phyloP scores from a whole-genome alignment of 257 asterid genomes.

The Lantana camara region DNA sequence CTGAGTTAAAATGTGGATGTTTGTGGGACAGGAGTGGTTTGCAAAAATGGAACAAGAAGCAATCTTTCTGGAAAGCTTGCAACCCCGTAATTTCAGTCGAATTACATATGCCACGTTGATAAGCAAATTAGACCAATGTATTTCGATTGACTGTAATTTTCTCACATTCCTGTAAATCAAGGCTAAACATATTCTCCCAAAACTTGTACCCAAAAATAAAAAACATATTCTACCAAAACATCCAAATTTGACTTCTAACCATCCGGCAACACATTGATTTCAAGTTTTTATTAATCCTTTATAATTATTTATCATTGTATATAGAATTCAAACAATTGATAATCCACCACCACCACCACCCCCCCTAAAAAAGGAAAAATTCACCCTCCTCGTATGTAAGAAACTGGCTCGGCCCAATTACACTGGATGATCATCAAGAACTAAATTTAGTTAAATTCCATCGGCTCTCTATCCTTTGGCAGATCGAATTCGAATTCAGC shows the following conservation, averaged over 20 bases:
- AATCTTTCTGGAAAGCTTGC: not conserved
- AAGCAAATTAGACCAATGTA: constrained; percentile 3
- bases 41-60: not conserved
- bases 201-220: too few species aligned
- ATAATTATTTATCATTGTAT: too few species aligned
- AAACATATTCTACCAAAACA: too few species aligned
- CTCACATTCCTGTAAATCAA: too few species aligned
- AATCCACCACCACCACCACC: too few species aligned
- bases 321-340: too few species aligned
- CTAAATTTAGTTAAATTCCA: not conserved
- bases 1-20: not conserved
- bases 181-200: too few species aligned
- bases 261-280: not conserved
- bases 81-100: not conserved
- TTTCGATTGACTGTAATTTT: not conserved
- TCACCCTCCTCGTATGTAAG: constrained; percentile 20
- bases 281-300: too few species aligned
- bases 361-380: too few species aligned
- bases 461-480: not conserved
- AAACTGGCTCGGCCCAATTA: not conserved
- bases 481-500: not conserved
- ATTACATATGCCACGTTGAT: not conserved
- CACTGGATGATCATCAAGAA: constrained; percentile 15
- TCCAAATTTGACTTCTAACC: not conserved
- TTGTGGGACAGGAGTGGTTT: not conserved